Base-by-base conservation (phyloP, 1,284 basidiomycete genomes). In the Vanrija humicola region DNA sequence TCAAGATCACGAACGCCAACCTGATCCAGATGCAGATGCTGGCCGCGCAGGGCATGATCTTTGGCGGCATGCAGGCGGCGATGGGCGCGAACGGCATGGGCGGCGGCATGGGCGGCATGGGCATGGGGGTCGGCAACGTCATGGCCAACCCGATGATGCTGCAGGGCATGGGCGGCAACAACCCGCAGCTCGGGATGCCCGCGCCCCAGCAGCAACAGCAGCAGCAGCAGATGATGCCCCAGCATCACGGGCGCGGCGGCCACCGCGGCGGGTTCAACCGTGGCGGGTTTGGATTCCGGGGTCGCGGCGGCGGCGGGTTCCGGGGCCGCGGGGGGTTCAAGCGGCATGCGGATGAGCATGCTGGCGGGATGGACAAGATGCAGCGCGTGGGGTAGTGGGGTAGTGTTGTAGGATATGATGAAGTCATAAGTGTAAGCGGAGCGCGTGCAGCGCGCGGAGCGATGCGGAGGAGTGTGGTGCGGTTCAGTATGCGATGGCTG, bases 1-100 rank as follows among this genome's bases (percentile, higher is more conserved):
- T 72, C 50, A 64, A 69, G 55, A 61, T 68, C 34, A 65, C 72
- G 15, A 65, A 70, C 51, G 59, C 68, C n/a, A 68, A 62, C 28
- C 59, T 74, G 21, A 50, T 70, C 46, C 68, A 72, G 53, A 69
- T 72, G 66, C 72, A 74, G 59, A 64, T 72, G 63, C 55, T 73
- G 48, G 67, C 66, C 2, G 62, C 64, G 8, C 65, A 57, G 54
- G 62, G 56, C n/a, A 53, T 58, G 50, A 48, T 62, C 12, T 50
- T 50, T 10, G 54, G 54, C 45, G 43, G 26, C 21, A 28, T 25
- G 43, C 28, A 18, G 43, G 28, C 29, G 34, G 39, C 44, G 14
- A 52, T 46, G 50, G 21, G 16, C 21, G 42, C 29, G 10, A 55
- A 52, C 55, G 34, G 7, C 34, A 15, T 15, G 12, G 23, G 26